phyloP scores from a whole-genome alignment of 2,329 filamentous ascomycete species.

The Fusarium mangiferae region DNA sequence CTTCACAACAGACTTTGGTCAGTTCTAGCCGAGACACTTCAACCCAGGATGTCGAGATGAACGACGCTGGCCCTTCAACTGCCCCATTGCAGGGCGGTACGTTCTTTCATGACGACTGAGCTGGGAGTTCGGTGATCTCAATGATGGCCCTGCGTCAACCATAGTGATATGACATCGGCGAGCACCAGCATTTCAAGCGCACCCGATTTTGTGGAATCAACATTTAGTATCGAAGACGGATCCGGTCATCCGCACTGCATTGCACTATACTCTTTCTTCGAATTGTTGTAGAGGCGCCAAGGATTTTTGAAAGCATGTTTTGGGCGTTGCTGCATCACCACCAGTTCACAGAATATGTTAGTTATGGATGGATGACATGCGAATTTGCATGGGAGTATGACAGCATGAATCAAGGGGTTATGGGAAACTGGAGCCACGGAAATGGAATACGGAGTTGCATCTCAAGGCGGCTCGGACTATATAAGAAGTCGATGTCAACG shows the following conservation, averaged over 20 bases:
- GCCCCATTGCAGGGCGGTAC: slow-evolving; percentile 61
- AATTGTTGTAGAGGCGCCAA: slow-evolving; percentile 47
- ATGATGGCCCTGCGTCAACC: slow-evolving; percentile 16
- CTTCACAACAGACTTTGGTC: slow-evolving; percentile 43
- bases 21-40: slow-evolving; percentile 49
- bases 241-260: slow-evolving; percentile 43
- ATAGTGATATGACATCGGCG: slow-evolving; percentile 25
- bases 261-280: slow-evolving; percentile 45
- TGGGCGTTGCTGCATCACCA: slow-evolving; percentile 50
- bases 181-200: slow-evolving; percentile 9
- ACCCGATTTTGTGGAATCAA: slow-evolving; percentile 30
- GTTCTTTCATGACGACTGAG: slow-evolving; percentile 62
- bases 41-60: slow-evolving; percentile 65
- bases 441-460: slow-evolving; percentile 42
- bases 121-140: not conserved
- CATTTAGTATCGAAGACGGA: slow-evolving; percentile 36
- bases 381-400: slow-evolving; percentile 45
- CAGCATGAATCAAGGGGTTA: slow-evolving; percentile 40
- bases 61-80: slow-evolving; percentile 65
- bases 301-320: slow-evolving; percentile 49
- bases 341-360: slow-evolving; percentile 34
- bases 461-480: slow-evolving; percentile 36
- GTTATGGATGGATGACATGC: slow-evolving; percentile 41
- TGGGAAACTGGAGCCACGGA: slow-evolving; percentile 39
- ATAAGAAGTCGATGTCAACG: slow-evolving; percentile 21